Percentiles rank a stretch among this genome's conserved stretches.
These are phyloP conservation scores for Symbiodinium pilosum DNA, from an alignment of 73 alveolate genomes.

Conservation along the genomic window DNA sequence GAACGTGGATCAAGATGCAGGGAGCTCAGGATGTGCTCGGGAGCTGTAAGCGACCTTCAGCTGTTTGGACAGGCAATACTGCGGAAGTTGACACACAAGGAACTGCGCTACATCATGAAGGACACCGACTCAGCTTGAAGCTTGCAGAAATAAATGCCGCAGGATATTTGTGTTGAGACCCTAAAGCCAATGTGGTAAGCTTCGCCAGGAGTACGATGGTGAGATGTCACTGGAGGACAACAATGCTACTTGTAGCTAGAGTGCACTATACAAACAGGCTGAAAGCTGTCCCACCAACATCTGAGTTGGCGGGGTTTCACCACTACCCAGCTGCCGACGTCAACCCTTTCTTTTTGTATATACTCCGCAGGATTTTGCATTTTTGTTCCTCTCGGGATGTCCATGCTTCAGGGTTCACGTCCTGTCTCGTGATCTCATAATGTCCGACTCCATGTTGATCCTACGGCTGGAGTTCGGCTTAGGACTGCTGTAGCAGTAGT, in stretches of 20 bases:
- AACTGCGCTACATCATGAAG: constrained; percentile 50
- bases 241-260: not conserved
- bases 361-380: too few relatives aligned
- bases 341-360: too few relatives aligned
- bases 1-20: constrained; percentile 27
- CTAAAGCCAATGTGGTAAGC: not conserved
- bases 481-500: too few relatives aligned
- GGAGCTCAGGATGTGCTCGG: not conserved
- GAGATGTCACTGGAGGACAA: constrained; percentile 1
- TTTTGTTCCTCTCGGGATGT: too few relatives aligned
- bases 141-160: not conserved
- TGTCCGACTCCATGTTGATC: too few relatives aligned
- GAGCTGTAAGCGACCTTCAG: not conserved
- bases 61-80: constrained; percentile 47
- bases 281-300: too few relatives aligned
- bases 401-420: too few relatives aligned
- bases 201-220: constrained; percentile 29
- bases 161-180: not conserved
- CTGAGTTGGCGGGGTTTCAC: too few relatives aligned
- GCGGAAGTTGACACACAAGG: constrained; percentile 39
- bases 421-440: too few relatives aligned
- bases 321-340: too few relatives aligned
- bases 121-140: too few relatives aligned
- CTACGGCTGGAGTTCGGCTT: too few relatives aligned
- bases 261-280: not conserved